Percentiles rank a stretch among this genome's conserved stretches.
Evolutionary conservation across 2,329 filamentous ascomycete species (phyloP).

Genomic region (Pseudocercospora macadamiae): DNA sequence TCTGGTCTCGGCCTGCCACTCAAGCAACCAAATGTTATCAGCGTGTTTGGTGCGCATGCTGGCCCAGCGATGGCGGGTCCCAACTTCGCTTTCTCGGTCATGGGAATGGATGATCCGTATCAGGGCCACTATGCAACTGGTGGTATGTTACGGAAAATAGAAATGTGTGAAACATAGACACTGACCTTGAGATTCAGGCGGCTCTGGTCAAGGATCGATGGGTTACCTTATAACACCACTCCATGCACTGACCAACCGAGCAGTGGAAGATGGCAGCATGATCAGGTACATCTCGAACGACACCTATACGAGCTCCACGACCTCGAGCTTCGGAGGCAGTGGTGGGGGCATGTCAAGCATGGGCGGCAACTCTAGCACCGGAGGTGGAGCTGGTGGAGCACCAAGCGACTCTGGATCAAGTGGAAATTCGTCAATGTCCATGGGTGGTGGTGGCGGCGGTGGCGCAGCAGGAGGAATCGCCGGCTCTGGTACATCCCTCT

Average conservation of each 20-base stretch:
- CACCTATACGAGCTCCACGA: conserved; percentile 18
- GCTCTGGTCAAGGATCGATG: conserved; percentile 22
- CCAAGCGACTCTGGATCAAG: conserved; percentile 8
- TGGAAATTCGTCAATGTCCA: conserved; percentile 16
- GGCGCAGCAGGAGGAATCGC: conserved; percentile 9
- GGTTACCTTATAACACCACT: conserved; percentile 18
- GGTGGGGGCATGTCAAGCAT: conserved; percentile 16
- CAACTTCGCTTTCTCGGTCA: conserved; percentile 20
- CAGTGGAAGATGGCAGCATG: conserved; percentile 24
- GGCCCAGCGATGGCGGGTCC: conserved; percentile 16
- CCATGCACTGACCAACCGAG: conserved; percentile 15
- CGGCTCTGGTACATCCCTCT: conserved; percentile 16
- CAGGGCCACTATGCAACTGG: conserved; percentile 23
- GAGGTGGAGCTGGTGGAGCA: background rate
- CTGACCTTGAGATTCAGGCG: no score
- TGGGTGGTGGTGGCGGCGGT: conserved; percentile 10
- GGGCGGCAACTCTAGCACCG: conserved; percentile 15
- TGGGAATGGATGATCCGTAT: conserved; percentile 20
- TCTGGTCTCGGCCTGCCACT: conserved; percentile 48
- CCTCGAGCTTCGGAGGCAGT: conserved; percentile 1
- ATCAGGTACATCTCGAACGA: conserved; percentile 46
- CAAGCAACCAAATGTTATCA: conserved; percentile 45
- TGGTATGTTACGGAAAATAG: no score
- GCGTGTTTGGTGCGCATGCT: conserved; percentile 40
- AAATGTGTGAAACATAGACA: no score